Evolutionary conservation across 805 yeast genomes (phyloP), one percentile per base, ranked within the genome.

Genomic region (Citeromyces nyonsensis): DNA sequence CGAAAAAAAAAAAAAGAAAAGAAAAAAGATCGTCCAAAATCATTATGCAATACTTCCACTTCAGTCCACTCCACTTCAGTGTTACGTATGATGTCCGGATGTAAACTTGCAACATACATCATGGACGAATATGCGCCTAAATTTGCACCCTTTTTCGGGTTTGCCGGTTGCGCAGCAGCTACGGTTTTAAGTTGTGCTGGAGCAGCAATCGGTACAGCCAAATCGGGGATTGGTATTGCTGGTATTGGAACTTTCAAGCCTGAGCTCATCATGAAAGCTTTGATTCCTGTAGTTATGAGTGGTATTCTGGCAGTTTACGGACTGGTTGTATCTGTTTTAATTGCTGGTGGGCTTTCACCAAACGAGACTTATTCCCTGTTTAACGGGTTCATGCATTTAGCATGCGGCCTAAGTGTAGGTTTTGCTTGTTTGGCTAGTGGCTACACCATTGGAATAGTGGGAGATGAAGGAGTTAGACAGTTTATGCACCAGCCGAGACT

Each of bases 381-480:
- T 60, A 81, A 83, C 50, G 98, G 98, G n/a, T 85, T 85, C 54
- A 84, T 91, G 94, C 99, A 91, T 57, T 63, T 91, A 53, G 86
- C 93, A 33, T 85, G 96, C 57, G 99, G 99, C 2, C 59, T 88
- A 38, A 73, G 93, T 25, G 99, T 91, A 29, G 99, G 99, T 2
- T 84, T 91, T 49, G 85, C 97, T 4, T 86, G 97, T 54, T 65
- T 91, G 50, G 86, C 97, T 27, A 81, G 94, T 37, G 99, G 99
- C 29, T 91, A 86, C 56, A 91, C 98, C 36, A 88, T 88, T 63
- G 98, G 98, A 65, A 88, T 88, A 45, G 98, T 88, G 45, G 98
- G 98, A 59, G 98, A 88, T 57, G 96, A 95, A 37, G 98, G 98
- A 71, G 97, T 88, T 37, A 82, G 97, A 69, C 95, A 95, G 61